phyloP scores from a whole-genome alignment of 768 basidiomycete genomes.

The Russula sp. region DNA sequence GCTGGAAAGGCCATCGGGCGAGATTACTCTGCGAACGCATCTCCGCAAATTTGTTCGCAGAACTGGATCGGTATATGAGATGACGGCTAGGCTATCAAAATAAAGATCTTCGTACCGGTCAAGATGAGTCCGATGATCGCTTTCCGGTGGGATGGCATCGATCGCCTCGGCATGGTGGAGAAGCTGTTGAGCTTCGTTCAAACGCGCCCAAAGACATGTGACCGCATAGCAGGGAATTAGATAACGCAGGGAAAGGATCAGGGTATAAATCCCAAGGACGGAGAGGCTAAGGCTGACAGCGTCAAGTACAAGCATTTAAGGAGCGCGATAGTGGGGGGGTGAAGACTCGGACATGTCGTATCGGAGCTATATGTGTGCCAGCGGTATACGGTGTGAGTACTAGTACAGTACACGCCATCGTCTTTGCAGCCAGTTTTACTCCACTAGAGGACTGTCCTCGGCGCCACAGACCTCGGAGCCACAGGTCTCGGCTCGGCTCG shows the following conservation, averaged over 20 bases:
- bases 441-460: too few species aligned
- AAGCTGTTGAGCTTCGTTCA: not conserved
- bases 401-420: not conserved
- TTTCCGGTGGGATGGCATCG: not conserved
- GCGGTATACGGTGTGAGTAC: not conserved
- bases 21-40: slow-evolving; percentile 1
- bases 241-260: not conserved
- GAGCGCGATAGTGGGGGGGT: not conserved
- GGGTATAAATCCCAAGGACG: not conserved
- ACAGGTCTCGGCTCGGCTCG: too few species aligned
- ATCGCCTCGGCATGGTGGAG: not conserved
- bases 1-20: not conserved
- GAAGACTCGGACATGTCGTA: not conserved
- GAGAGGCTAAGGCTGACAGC: not conserved
- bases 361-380: not conserved
- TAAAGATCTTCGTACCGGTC: not conserved
- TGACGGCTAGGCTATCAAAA: not conserved
- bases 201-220: not conserved
- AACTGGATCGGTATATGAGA: not conserved
- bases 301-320: not conserved
- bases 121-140: not conserved
- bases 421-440: too few species aligned
- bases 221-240: not conserved
- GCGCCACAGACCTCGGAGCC: too few species aligned
- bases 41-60: not conserved